Percentiles rank a stretch among this genome's conserved stretches.
Evolutionary conservation across 495 filamentous ascomycete species (phyloP).

Genomic region (Talaromyces ruber): DNA sequence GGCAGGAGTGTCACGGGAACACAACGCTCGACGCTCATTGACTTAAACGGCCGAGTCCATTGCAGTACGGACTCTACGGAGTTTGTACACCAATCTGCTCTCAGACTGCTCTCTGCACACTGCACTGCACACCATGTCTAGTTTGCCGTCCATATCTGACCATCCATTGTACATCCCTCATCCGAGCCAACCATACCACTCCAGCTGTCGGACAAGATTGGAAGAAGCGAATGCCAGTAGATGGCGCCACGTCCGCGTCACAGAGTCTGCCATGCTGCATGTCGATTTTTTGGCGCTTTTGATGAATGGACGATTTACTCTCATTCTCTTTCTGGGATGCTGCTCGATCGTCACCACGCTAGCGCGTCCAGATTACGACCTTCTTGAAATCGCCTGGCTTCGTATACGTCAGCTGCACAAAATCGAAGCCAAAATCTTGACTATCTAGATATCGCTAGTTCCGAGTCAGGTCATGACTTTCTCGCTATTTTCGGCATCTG

Average conservation of each 20-base stretch:
- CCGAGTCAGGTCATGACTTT: not conserved
- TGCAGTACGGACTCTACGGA: not conserved
- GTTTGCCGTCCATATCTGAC: not conserved
- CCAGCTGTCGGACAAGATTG: not conserved
- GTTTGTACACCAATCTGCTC: not conserved
- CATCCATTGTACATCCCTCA: not conserved
- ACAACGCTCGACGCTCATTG: not conserved
- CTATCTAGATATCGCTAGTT: not conserved
- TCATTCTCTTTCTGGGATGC: not conserved
- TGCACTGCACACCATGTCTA: not conserved
- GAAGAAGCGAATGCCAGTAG: not conserved
- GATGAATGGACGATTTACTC: not conserved
- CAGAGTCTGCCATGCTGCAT: not conserved
- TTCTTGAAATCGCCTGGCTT: not conserved
- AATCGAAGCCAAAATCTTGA: conserved; percentile 10
- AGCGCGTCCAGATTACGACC: not conserved
- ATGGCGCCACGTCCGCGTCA: not conserved
- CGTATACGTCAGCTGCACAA: not conserved
- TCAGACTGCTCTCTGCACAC: not conserved
- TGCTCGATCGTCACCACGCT: not conserved
- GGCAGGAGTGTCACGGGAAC: not conserved
- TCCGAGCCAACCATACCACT: not conserved
- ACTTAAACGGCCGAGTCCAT: not conserved
- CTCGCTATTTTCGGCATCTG: not conserved
- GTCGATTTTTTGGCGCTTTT: not conserved